Evolutionary conservation across 148 eudicot species (phyloP), one percentile per base, ranked within the genome.

Genomic region (Rhododendron williamsianum): DNA sequence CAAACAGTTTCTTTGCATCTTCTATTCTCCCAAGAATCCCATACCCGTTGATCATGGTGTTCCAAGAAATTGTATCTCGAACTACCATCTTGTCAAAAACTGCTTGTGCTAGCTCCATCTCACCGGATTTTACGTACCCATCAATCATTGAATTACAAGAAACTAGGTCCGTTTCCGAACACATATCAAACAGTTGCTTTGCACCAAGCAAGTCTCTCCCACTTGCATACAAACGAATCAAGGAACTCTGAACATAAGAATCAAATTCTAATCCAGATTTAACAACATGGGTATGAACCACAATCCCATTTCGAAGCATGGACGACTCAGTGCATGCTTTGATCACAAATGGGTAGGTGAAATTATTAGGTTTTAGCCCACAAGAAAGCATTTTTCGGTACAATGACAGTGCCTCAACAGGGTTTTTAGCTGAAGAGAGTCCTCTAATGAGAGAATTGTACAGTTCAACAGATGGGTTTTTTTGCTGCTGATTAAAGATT

Each of bases 361-460:
- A 76, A 89, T 81, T 85, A 81, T 89, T 87, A 3, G 91, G 89
- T n/a, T 77, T 30, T 67, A 87, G 54, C 12, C 82, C 88, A 76
- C 84, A 65, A 27, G 13, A 67, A 46, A 89, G 78, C 86, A 89
- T 69, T 82, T 67, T 48, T n/a, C 30, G 83, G 85, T 83, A 87
- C 73, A 89, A 82, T 16, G 58, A 6, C 77, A 87, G 67, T 43
- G 89, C 83, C 84, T 86, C 83, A 35, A 83, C 49, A 19, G 89
- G 89, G 25, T 63, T 49, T 21, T 87, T 84, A 36, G 56, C 72
- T 23, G 81, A 81, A 9, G 88, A 89, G 81, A 87, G 49, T 9
- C 88, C 88, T 89, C 91, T 89, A 79, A 89, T 89, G 86, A 89
- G 82, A 80, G 72, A 80, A 35, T 89, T 89, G 65, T 83, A 89